These are phyloP conservation scores for Leptomonas pyrrhocoris DNA, from an alignment of 208 protist genomes.

Conservation along the genomic window DNA sequence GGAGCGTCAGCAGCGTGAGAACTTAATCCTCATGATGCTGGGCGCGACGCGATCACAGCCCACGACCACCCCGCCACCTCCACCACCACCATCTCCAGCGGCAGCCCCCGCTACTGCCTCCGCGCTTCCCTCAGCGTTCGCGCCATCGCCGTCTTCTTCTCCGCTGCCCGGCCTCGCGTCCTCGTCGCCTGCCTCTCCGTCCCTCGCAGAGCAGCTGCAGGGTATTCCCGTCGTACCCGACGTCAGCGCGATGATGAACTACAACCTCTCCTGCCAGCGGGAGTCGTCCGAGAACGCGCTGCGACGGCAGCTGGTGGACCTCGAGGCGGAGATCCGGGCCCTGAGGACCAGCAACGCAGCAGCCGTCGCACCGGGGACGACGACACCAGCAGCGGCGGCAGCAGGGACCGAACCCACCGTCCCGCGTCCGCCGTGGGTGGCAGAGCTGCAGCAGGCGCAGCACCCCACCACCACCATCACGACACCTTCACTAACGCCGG, in stretches of 20 bases:
- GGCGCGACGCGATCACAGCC: conserved; percentile 24
- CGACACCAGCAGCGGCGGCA: not conserved
- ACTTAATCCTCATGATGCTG: conserved; percentile 68
- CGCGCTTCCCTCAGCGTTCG: not conserved
- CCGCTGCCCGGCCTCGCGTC: conserved; percentile 18
- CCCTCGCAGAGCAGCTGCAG: conserved; percentile 24
- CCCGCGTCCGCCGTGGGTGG: conserved; percentile 18
- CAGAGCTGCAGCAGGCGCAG: conserved; percentile 34
- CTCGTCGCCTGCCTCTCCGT: conserved; percentile 1
- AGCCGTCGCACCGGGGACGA: conserved; percentile 3
- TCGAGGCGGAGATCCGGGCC: conserved; percentile 61
- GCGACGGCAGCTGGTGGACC: conserved; percentile 60
- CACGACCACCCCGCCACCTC: not conserved
- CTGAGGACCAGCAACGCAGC: conserved; percentile 28
- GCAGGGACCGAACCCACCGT: not conserved
- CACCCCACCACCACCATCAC: conserved; percentile 6
- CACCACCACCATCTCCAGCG: not conserved
- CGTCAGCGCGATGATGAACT: conserved; percentile 64
- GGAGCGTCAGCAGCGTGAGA: conserved; percentile 65
- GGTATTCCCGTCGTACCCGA: conserved; percentile 80
- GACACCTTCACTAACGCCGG: not conserved
- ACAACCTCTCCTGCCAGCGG: conserved; percentile 74
- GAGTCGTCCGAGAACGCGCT: conserved; percentile 68
- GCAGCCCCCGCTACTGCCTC: conserved; percentile 1
- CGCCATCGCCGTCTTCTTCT: conserved; percentile 5